Percentiles rank a stretch among this genome's conserved stretches.
Conservation (phyloP, 2,329 filamentous ascomycete genomes). For the Aureobasidium sp. region DNA sequence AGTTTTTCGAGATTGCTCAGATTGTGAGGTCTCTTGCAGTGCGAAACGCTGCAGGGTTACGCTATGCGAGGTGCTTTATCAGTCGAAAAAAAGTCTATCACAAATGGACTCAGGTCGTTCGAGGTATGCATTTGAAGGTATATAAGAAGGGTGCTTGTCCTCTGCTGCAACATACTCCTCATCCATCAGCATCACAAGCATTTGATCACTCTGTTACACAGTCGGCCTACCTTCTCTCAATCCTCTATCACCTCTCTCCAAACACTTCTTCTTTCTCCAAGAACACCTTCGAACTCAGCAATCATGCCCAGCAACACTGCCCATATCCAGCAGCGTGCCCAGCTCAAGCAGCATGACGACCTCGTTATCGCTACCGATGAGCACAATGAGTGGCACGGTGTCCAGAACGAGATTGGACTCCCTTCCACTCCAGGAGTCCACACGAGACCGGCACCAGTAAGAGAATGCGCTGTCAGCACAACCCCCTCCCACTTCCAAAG, state of each 20-base stretch:
- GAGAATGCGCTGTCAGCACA: background rate
- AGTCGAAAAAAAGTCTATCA: constrained; percentile 9
- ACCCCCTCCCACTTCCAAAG: background rate
- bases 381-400: constrained; percentile 22
- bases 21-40: background rate
- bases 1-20: background rate
- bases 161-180: background rate
- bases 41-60: constrained; percentile 9
- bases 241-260: background rate
- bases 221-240: background rate
- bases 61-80: constrained; percentile 11
- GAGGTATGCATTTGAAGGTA: background rate
- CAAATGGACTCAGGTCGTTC: constrained; percentile 4
- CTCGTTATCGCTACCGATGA: background rate
- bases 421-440: constrained; percentile 15
- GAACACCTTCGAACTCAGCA: background rate
- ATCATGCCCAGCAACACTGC: constrained; percentile 6
- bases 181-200: background rate
- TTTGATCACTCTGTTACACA: background rate
- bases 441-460: background rate
- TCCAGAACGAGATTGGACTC: background rate
- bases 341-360: constrained; percentile 22
- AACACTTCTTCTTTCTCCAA: too few relatives aligned
- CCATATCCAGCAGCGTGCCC: constrained; percentile 4
- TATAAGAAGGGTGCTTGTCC: constrained; percentile 6